Evolutionary conservation across 228 moss, liverwort and hornwort species (phyloP).

Genomic region (Sphagnum fallax): DNA sequence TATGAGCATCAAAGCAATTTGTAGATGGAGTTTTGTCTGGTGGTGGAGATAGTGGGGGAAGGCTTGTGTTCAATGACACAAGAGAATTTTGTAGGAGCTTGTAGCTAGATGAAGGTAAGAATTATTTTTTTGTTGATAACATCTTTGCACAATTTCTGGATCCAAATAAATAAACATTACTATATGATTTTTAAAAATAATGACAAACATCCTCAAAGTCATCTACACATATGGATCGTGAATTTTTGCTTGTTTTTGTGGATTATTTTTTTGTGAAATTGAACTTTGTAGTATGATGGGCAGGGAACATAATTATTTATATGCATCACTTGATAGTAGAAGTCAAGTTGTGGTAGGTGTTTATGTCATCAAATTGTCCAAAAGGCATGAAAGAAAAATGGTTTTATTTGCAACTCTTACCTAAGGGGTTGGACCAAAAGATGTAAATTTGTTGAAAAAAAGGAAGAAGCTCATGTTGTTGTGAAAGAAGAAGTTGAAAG

Average conservation of each 20-base stretch:
- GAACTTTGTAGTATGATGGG: too few relatives aligned
- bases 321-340: too few relatives aligned
- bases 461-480: constrained; percentile 54
- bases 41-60: constrained; percentile 56
- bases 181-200: too few relatives aligned
- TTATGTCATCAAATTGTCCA: too few relatives aligned
- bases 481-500: constrained; percentile 41
- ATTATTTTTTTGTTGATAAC: neutral
- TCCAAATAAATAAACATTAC: too few relatives aligned
- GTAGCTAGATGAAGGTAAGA: constrained; percentile 91
- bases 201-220: too few relatives aligned
- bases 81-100: constrained; percentile 97
- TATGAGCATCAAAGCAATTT: constrained; percentile 45
- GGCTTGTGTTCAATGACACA: constrained; percentile 87
- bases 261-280: too few relatives aligned
- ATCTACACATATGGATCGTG: too few relatives aligned
- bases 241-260: too few relatives aligned
- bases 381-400: too few relatives aligned
- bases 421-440: constrained; percentile 78
- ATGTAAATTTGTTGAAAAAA: constrained; percentile 85
- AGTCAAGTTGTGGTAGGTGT: too few relatives aligned
- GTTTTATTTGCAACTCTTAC: constrained; percentile 51
- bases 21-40: constrained; percentile 22
- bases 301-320: too few relatives aligned
- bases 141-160: neutral